Conservation (phyloP, 805 yeast genomes). For the Candida ulmi region DNA sequence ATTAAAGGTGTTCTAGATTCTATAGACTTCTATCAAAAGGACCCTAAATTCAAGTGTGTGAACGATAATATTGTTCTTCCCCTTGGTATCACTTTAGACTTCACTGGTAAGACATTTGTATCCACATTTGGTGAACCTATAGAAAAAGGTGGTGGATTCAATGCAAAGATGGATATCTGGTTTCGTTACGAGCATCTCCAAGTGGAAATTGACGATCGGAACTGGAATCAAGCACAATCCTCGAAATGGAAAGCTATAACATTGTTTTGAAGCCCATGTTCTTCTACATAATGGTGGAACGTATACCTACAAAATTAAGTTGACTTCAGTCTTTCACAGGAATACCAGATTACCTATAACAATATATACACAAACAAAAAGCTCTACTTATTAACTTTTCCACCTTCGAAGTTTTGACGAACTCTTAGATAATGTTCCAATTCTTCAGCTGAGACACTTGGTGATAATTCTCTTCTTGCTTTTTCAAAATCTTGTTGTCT, state of each 20-base stretch:
- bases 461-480: slow-evolving; percentile 65
- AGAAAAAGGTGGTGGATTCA: slow-evolving; percentile 36
- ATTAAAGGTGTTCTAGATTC: slow-evolving; percentile 22
- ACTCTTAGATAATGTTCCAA: slow-evolving; percentile 73
- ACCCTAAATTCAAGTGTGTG: slow-evolving; percentile 15
- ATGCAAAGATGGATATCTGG: slow-evolving; percentile 32
- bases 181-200: slow-evolving; percentile 31
- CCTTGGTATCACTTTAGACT: slow-evolving; percentile 9
- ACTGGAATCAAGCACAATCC: slow-evolving; percentile 30
- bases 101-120: slow-evolving; percentile 27
- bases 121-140: slow-evolving; percentile 32
- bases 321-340: too few species aligned
- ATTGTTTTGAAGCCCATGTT: slow-evolving; percentile 5
- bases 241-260: slow-evolving; percentile 26
- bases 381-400: slow-evolving; percentile 18
- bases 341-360: too few species aligned
- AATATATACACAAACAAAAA: too few species aligned
- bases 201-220: slow-evolving; percentile 28
- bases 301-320: too few species aligned
- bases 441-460: slow-evolving; percentile 87
- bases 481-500: slow-evolving; percentile 68
- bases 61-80: slow-evolving; percentile 12
- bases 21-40: slow-evolving; percentile 28
- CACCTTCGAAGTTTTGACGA: slow-evolving; percentile 79
- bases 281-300: too few species aligned